Evolutionary conservation across 768 basidiomycete species (phyloP).

Genomic region (Kwoniella bestiolae): DNA sequence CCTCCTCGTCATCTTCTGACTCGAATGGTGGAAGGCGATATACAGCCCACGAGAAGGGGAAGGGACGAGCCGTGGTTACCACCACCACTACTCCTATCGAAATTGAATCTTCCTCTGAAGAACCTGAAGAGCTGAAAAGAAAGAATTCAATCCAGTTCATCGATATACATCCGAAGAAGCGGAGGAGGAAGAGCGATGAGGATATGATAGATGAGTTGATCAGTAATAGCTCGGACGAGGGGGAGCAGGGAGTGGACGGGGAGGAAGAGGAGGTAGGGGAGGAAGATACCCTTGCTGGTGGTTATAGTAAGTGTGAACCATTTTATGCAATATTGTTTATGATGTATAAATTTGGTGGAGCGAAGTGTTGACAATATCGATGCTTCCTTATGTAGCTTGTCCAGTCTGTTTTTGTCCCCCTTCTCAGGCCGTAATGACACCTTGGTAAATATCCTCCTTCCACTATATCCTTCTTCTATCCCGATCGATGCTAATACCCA

Average conservation of each 20-base stretch:
- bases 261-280: conserved; percentile 7
- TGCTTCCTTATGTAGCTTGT: conserved; percentile 30
- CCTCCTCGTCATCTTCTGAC: neutral
- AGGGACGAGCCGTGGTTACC: conserved; percentile 32
- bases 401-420: conserved; percentile 45
- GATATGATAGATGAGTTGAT: neutral
- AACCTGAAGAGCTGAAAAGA: neutral
- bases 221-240: neutral
- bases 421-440: conserved; percentile 38
- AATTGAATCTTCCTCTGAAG: conserved; percentile 15
- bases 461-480: neutral
- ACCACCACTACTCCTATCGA: conserved; percentile 13
- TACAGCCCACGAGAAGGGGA: conserved; percentile 36
- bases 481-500: neutral
- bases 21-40: conserved; percentile 12
- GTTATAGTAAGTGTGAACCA: conserved; percentile 24
- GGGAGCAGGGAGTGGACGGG: neutral
- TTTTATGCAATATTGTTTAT: neutral
- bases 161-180: conserved; percentile 8
- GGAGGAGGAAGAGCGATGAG: conserved; percentile 16
- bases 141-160: conserved; percentile 2
- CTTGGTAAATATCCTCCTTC: conserved; percentile 33
- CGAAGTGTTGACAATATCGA: neutral
- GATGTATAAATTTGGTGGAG: neutral
- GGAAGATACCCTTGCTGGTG: conserved; percentile 14